A percentile compares a stretch with the other conserved stretches of the same genome.
Conservation (phyloP, 352 stramenopile genomes). For the Globisporangium carolinianum region DNA sequence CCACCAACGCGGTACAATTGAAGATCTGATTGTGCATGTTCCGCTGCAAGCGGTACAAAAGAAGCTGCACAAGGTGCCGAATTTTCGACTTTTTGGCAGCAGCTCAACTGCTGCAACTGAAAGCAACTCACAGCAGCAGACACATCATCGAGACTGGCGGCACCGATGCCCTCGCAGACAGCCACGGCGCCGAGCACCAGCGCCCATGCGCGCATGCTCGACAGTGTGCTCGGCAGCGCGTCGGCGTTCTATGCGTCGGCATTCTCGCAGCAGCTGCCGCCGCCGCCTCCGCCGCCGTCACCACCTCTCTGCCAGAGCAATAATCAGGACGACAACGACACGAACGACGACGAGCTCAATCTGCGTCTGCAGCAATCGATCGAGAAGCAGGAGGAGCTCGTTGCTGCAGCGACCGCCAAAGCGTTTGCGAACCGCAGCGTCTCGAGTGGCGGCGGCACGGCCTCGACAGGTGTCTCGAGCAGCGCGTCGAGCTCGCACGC, state of each 20-base stretch:
- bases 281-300: no score
- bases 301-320: background rate
- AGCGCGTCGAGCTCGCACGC: background rate
- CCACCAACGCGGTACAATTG: no score
- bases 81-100: background rate
- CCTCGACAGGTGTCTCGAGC: conserved; percentile 14
- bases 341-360: background rate
- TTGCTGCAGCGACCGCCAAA: conserved; percentile 8
- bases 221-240: background rate
- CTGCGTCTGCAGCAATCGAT: conserved; percentile 4
- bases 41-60: no score
- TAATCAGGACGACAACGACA: conserved; percentile 10
- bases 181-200: background rate
- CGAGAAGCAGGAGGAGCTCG: conserved; percentile 11
- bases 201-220: background rate
- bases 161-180: conserved; percentile 7
- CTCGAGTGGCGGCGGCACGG: background rate
- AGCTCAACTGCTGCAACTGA: no score
- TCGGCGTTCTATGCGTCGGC: background rate
- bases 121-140: no score
- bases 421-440: conserved; percentile 9
- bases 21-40: no score
- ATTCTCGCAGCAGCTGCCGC: background rate
- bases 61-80: background rate
- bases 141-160: background rate